Base-by-base conservation (phyloP, 2,329 filamentous ascomycete species). In the Colletotrichum eleusines region DNA sequence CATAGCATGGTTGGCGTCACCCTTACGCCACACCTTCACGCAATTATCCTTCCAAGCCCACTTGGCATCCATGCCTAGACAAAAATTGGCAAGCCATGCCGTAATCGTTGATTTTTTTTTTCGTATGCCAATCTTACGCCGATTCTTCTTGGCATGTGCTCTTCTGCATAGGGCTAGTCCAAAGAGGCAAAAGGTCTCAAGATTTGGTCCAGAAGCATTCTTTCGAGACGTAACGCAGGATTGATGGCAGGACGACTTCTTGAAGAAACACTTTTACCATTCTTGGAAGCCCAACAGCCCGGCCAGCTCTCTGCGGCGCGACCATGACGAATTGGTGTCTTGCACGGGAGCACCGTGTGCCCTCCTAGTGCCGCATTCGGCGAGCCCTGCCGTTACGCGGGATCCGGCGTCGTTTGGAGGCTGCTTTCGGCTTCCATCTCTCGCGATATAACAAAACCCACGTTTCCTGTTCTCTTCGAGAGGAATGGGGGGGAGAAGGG, bases 321-420 rank as follows among this genome's bases (percentile, higher is more conserved):
- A 40, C 51, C 50, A 67, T 70, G 63, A 70, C 68, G 57, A 67
- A 51, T 8, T 31, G 26, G n/a, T 62, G 63, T 70, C 63, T 67
- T 35, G 48, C 31, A 44, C 50, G 57, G 50, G 50, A 40, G 48
- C 31, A 57, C 68, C 42, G 44, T 51, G 44, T 26, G 23, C 28
- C 46, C 14, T 62, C 53, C 16, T 46, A 35, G 33, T 28, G 63
- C 68, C 63, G 68, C 68, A 62, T 70, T 67, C 68, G 51, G 68
- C 57, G 42, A 62, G 12, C 28, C 42, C 33, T 70, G 35, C 68
- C 68, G 57, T 67, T 67, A 20, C n/a, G 50, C 50, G n/a, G 33
- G 40, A 62, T 31, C 26, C 42, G 33, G 44, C n/a, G 18, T 44
- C 33, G 40, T 50, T 67, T 58, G 16, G 38, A 26, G 28, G 57